Base-by-base conservation (phyloP, 2,329 filamentous ascomycete genomes). In the Ilyonectria destructans region DNA sequence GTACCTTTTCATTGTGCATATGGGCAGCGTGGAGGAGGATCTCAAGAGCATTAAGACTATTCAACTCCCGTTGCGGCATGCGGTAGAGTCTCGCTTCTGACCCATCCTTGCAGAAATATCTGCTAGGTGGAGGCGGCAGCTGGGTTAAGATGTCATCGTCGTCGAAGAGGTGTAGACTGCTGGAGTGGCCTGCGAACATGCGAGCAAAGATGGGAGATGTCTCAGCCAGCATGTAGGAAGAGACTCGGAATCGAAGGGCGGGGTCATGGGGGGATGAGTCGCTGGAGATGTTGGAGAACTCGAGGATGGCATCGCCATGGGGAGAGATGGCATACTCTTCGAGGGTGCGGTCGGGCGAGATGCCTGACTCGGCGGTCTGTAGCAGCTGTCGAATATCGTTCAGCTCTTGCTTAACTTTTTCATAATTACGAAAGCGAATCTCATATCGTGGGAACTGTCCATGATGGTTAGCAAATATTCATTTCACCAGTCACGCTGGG, bases 21-120 rank as follows among this genome's bases (percentile, higher is more conserved):
- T 88, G 86, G 1, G 86, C 86, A 2, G 86, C 87, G 63, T 87
- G 82, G 2, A 89, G 77, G 1, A 89, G 69, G 1, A 84, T 84
- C 66, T 85, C 83, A 12, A 88, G 74, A 0, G 83, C 79, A 3
- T 78, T 73, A 2, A 83, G 63, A 2, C 73, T 77, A 59, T 88
- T 86, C 6, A 80, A 68, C 69, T 88, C 86, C 31, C 80, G 74
- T 70, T 88, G 86, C 2, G 86, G 85, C 86, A 89, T 88, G 12
- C 84, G 82, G 68, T 86, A 88, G 1, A 88, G 71, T 69, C 78
- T 83, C 2, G 82, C 82, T 68, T 84, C 81, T 7, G 80, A 79
- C 0, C 84, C 84, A 58, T 87, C 84, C 35, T 80, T 77, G 68
- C 80, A 85, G 15, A 78, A 74, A 58, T 83, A 82, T 26, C 74